Evolutionary conservation across 2,329 filamentous ascomycete genomes (phyloP), one percentile per base, ranked within the genome.

Genomic region (Xylaria sp.): DNA sequence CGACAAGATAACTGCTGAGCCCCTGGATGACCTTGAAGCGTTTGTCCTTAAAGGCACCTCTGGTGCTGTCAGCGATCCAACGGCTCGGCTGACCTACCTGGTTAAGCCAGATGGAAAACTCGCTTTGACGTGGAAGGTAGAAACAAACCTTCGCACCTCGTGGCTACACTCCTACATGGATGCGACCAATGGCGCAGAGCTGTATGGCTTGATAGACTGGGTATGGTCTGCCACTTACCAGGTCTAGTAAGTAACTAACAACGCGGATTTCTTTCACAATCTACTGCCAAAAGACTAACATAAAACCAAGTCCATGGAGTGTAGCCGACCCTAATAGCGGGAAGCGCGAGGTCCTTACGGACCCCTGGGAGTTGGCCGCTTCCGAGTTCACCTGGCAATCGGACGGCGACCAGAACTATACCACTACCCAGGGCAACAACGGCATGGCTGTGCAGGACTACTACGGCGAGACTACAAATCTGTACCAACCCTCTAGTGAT

Each of bases 101-200:
- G 79, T 83, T 72, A 85, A 83, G 67, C 75, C 79, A 0, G 83
- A 87, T 48, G 83, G 82, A 41, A 78, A 74, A 1, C 80, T 89
- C 6, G 81, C 81, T 12, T 81, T 89, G 25, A 80, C 85, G 0
- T 90, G 87, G 88, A 81, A 87, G 74, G 80, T 90, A 10, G 87
- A 89, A 81, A 89, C 87, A 1, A 87, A 89, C 69, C 78, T 88
- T 54, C 66, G 80, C 9, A 82, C 84, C 65, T 86, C 88, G 77
- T 90, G 87, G 86, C 81, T 89, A 23, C 77, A 88, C 56, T 84
- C 85, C 3, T 89, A 89, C 70, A 82, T 89, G 34, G 84, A 89
- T 62, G 85, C 86, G 2, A 74, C 77, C 3, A 80, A 80, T 64
- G 82, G 81, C 39, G 80, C 81, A n/a, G 77, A 84, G 55, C 72